These are phyloP conservation scores for Paramecium pentaurelia DNA, from an alignment of 73 alveolate species.

Conservation along the genomic window DNA sequence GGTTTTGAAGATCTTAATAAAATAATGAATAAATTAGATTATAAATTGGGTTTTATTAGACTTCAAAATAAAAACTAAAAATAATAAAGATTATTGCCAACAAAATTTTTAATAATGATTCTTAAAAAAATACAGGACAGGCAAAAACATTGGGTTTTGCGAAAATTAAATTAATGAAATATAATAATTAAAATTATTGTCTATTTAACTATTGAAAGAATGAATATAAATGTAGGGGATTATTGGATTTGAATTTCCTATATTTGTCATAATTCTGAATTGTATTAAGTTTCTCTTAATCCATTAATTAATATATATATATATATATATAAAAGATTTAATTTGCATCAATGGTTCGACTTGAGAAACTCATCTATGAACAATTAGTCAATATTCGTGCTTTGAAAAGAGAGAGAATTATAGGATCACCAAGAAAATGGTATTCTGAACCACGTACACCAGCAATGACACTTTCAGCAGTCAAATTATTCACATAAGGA, in stretches of 20 bases:
- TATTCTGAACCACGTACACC: slow-evolving; percentile 39
- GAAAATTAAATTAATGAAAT: background rate
- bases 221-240: background rate
- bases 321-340: background rate
- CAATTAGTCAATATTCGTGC: slow-evolving; percentile 37
- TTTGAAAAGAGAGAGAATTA: slow-evolving; percentile 45
- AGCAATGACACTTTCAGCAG: slow-evolving; percentile 46
- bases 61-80: background rate
- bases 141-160: slow-evolving; percentile 8
- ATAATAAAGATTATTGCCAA: background rate
- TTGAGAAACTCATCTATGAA: slow-evolving; percentile 57
- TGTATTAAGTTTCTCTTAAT: background rate
- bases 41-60: background rate
- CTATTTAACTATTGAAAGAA: background rate
- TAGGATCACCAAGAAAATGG: slow-evolving; percentile 61
- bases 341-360: slow-evolving; percentile 55
- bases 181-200: background rate
- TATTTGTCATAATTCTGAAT: background rate
- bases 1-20: background rate
- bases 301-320: background rate
- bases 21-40: background rate
- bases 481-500: background rate
- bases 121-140: background rate
- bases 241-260: background rate
- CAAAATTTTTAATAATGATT: background rate